Evolutionary conservation across 2,329 filamentous ascomycete species (phyloP).

Genomic region (Cytospora piceae): DNA sequence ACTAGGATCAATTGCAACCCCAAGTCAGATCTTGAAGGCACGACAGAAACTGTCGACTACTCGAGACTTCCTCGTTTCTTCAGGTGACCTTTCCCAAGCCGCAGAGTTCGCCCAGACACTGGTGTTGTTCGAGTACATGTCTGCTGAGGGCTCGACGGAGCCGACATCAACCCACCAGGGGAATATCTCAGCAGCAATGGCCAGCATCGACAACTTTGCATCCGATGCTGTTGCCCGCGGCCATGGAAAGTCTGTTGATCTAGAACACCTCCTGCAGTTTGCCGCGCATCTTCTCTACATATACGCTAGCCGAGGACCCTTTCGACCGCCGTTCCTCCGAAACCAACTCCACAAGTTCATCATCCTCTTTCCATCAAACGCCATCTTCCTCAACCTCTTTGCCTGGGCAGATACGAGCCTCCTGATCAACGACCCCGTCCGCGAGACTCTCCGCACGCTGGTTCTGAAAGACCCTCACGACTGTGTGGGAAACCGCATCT

Average conservation of each 20-base stretch:
- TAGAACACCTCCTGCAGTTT: conserved; percentile 72
- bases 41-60: conserved; percentile 56
- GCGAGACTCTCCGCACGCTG: conserved; percentile 63
- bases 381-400: conserved; percentile 72
- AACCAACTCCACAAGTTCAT: conserved; percentile 65
- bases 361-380: conserved; percentile 72
- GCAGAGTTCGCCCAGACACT: conserved; percentile 63
- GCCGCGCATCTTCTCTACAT: conserved; percentile 67
- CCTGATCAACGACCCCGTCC: conserved; percentile 75
- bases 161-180: conserved; percentile 54
- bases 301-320: conserved; percentile 63
- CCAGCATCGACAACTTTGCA: conserved; percentile 47
- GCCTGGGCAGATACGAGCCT: conserved; percentile 75
- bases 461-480: conserved; percentile 48
- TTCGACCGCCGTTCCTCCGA: conserved; percentile 69
- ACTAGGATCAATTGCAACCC: conserved; percentile 10
- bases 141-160: conserved; percentile 46
- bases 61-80: conserved; percentile 60
- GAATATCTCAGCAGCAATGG: conserved; percentile 57
- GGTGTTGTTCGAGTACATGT: conserved; percentile 70
- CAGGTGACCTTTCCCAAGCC: conserved; percentile 52
- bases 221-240: conserved; percentile 46
- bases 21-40: conserved; percentile 53
- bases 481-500: conserved; percentile 49
- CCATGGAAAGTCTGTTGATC: conserved; percentile 41